Percentiles rank a stretch among this genome's conserved stretches.
Conservation (phyloP, 495 filamentous ascomycete genomes). For the Lasiosphaeria hispida region DNA sequence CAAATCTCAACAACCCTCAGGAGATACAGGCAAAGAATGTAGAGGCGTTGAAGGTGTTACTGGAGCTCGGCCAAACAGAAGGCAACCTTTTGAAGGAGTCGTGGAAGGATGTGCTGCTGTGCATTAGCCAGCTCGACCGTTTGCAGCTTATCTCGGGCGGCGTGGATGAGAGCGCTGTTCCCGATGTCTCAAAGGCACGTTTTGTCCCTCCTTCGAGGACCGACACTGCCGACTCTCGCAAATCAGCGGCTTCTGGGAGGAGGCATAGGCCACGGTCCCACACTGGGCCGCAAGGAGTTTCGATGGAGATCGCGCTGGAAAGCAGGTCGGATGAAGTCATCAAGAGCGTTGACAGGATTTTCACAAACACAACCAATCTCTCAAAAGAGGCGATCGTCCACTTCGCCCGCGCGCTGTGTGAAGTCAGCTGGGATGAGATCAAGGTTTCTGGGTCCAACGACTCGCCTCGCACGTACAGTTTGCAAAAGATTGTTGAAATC, state of each 20-base stretch:
- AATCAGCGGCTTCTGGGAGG: slow-evolving; percentile 62
- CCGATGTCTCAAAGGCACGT: slow-evolving; percentile 84
- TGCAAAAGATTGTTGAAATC: slow-evolving; percentile 98
- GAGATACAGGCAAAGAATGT: slow-evolving; percentile 97
- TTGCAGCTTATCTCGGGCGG: slow-evolving; percentile 93
- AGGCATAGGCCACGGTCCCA: slow-evolving; percentile 64
- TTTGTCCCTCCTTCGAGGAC: slow-evolving; percentile 55
- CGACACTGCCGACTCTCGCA: slow-evolving; percentile 55
- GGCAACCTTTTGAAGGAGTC: slow-evolving; percentile 85
- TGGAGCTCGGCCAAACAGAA: slow-evolving; percentile 89
- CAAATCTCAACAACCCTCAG: slow-evolving; percentile 89
- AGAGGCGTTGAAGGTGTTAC: slow-evolving; percentile 83
- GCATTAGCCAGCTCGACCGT: slow-evolving; percentile 92
- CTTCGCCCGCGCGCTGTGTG: slow-evolving; percentile 88
- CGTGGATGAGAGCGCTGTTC: slow-evolving; percentile 86
- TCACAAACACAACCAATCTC: slow-evolving; percentile 90
- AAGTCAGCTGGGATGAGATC: slow-evolving; percentile 99
- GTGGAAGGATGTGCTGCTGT: slow-evolving; percentile 94
- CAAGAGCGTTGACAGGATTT: slow-evolving; percentile 89
- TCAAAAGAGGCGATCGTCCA: slow-evolving; percentile 96
- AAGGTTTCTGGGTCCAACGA: slow-evolving; percentile 94
- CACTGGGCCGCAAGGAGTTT: slow-evolving; percentile 65
- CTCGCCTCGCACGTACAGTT: slow-evolving; percentile 88
- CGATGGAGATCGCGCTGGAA: slow-evolving; percentile 84
- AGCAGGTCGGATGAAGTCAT: slow-evolving; percentile 89